Evolutionary conservation across 2,329 filamentous ascomycete genomes (phyloP), one percentile per base, ranked within the genome.

Genomic region (Pseudocercospora pini-densiflorae): DNA sequence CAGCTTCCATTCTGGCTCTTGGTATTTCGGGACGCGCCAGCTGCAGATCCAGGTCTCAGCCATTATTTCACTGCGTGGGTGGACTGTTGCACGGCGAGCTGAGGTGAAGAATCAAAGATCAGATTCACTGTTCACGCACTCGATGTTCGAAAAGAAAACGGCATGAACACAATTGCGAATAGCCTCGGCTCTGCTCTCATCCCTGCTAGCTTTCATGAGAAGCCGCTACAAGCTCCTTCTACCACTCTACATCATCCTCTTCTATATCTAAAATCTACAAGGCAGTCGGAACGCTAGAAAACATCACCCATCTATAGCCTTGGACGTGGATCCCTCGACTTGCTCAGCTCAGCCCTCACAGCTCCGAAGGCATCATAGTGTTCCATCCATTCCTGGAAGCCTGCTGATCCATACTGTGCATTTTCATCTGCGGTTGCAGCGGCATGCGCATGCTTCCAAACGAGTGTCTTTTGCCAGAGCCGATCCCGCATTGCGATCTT

Each of bases 361-460:
- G 49, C 62, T 24, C 59, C 58, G n/a, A 65, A 65, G 0, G 62
- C 59, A 60, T 65, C 47, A 49, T 61, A 68, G 3, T 21, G 19
- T 21, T 68, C 47, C 45, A 65, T 4, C 59, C 59, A 65, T 8
- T 51, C n/a, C 24, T 45, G 40, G 59, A 63, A 65, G 7, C 54
- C 65, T 9, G 65, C 45, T 5, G 21, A 45, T 2, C 45, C 62
- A 51, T 51, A 61, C 9, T 45, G n/a, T 21, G 59, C 65, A 29
- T 54, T 60, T 33, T 23, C 33, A 12, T 67, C 59, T 4, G 65
- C 19, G 6, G 6, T 47, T 24, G 21, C 14, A 6, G 58, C 61
- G 14, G 40, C 16, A 7, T 54, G 27, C 23, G 40, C 16, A 7
- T 54, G 27, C 23, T 54, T 43, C 14, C 14, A 19, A 45, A 16